Evolutionary conservation across 331 rosid species (phyloP), one percentile per base, ranked within the genome.

Genomic region (Pyracantha coccinea): DNA sequence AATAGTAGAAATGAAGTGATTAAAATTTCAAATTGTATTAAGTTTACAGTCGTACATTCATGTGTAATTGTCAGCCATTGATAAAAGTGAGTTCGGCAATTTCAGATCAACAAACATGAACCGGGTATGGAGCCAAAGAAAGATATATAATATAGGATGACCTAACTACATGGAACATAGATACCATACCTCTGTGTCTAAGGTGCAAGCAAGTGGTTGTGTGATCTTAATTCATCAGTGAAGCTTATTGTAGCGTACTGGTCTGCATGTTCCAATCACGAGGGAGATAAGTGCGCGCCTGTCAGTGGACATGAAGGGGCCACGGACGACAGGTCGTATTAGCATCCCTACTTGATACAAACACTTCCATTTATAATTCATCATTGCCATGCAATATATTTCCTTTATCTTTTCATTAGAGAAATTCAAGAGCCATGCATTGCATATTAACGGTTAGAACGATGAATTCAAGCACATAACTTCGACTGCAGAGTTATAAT

Each of bases 101-200:
- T 41, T 41, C 15, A 38, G n/a, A n/a, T n/a, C n/a, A n/a, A n/a
- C n/a, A n/a, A n/a, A 8, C 68, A 29, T 63, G 68, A 29, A 69
- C 53, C 58, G 53, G 54, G 21, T 8, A 55, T 55, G 75, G 53
- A 32, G 54, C 75, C 68, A 63, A 28, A 29, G 23, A 38, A 63
- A 63, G 68, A 9, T 12, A 25, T 8, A 53, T 20, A 53, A 21
- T n/a, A n/a, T n/a, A n/a, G n/a, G 62, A 55, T 59, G 53, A 58
- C 73, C 14, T 5, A 14, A 25, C 57, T 66, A 75, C 54, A 61
- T n/a, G 31, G 61, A 67, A 79, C 66, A 19, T 61, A 28, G 53
- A 7, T 58, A 75, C 64, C 71, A 24, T n/a, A 41, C 54, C 76
- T 74, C 50, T 63, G 81, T 67, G 68, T 53, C 21, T 53, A 3